Percentiles rank a stretch among this genome's conserved stretches.
Evolutionary conservation across 2,329 filamentous ascomycete genomes (phyloP).

Genomic region (Acrocalymma vagum): DNA sequence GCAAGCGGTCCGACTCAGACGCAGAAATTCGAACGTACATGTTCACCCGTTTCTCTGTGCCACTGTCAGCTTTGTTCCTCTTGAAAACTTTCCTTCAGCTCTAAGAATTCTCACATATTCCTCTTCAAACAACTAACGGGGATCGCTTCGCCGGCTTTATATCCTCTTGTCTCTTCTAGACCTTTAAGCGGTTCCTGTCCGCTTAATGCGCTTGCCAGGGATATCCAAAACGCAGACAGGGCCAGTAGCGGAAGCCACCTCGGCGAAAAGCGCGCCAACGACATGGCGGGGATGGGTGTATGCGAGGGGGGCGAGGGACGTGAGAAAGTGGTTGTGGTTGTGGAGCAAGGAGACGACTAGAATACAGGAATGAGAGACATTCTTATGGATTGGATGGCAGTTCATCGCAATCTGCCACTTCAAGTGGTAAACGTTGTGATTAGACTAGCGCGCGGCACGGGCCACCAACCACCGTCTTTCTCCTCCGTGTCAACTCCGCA

Average conservation of each 20-base stretch:
- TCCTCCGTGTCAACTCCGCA: constrained; percentile 17
- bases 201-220: constrained; percentile 49
- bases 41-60: constrained; percentile 83
- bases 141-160: constrained; percentile 58
- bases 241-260: constrained; percentile 38
- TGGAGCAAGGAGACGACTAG: too few species aligned
- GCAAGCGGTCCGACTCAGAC: too few species aligned
- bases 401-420: too few species aligned
- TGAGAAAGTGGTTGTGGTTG: too few species aligned
- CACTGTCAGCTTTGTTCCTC: constrained; percentile 12
- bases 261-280: too few species aligned
- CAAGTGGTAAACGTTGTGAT: too few species aligned
- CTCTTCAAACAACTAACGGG: constrained; percentile 62
- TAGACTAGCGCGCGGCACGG: too few species aligned
- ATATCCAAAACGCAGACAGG: constrained; percentile 37
- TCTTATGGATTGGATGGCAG: too few species aligned
- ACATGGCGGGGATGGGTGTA: too few species aligned
- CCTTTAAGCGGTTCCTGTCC: constrained; percentile 52
- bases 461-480: too few species aligned
- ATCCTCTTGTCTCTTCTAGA: constrained; percentile 48
- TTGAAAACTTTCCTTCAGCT: neutral
- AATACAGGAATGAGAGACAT: too few species aligned
- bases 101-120: constrained; percentile 53
- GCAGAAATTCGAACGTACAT: constrained; percentile 55
- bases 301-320: too few species aligned